phyloP scores from a whole-genome alignment of 179 eudicot genomes.

The Beta macrorhiza region DNA sequence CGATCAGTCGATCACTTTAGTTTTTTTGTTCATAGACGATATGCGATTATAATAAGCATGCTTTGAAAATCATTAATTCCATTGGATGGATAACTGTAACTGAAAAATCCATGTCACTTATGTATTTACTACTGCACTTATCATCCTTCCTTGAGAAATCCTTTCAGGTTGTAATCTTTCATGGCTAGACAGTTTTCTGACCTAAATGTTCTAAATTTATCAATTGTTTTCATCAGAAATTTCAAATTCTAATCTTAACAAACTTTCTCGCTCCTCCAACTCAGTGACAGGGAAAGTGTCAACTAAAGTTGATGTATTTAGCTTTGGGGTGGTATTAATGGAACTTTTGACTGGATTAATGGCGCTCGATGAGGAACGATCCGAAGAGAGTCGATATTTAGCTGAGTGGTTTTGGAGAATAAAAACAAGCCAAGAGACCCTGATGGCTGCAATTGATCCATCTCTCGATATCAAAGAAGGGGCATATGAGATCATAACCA shows the following conservation, averaged over 20 bases:
- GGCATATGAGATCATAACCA: conserved; percentile 35
- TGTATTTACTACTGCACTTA: no score
- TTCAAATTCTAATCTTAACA: neutral
- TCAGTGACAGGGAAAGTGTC: conserved; percentile 68
- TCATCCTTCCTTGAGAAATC: neutral
- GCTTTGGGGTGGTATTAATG: conserved; percentile 67
- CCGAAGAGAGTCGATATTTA: conserved; percentile 56
- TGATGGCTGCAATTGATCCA: conserved; percentile 48
- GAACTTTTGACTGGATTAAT: conserved; percentile 58
- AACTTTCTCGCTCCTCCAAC: neutral
- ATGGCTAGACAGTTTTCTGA: neutral
- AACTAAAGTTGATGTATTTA: conserved; percentile 64
- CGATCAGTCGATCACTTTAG: neutral
- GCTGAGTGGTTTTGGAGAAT: conserved; percentile 64
- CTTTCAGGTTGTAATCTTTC: neutral
- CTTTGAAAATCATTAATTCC: neutral
- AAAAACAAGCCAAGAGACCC: conserved; percentile 40
- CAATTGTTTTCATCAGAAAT: neutral
- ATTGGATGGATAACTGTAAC: neutral
- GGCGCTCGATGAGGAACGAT: conserved; percentile 59
- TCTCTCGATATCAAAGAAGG: conserved; percentile 37
- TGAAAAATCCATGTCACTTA: neutral
- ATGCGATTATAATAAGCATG: neutral
- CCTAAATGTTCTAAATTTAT: neutral
- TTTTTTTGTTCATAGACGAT: neutral